Evolutionary conservation across 2,329 filamentous ascomycete genomes (phyloP).

Genomic region (Xylaria sp.): DNA sequence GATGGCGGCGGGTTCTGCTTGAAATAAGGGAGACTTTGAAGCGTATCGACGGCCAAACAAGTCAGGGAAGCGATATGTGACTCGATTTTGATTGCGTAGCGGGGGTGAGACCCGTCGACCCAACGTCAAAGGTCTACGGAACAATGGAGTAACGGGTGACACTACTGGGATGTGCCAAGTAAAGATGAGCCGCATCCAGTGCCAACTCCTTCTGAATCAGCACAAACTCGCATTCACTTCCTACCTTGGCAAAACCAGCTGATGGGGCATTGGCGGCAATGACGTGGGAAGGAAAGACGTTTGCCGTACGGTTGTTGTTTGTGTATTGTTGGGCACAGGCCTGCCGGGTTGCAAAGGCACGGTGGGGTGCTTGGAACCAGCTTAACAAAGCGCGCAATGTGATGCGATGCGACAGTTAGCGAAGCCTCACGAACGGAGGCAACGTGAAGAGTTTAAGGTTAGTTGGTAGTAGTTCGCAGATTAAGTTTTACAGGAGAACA

Average conservation of each 20-base stretch:
- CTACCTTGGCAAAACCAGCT: not conserved
- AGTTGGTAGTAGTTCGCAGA: slow-evolving; percentile 2
- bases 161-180: slow-evolving; percentile 30
- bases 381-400: not conserved
- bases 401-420: not conserved
- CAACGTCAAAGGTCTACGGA: slow-evolving; percentile 6
- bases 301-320: not conserved
- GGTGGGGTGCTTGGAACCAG: not conserved
- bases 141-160: slow-evolving; percentile 18
- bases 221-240: slow-evolving; percentile 16
- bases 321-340: no score
- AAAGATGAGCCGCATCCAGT: slow-evolving; percentile 31
- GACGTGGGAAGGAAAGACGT: not conserved
- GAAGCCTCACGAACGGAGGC: not conserved
- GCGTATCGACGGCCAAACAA: slow-evolving; percentile 7
- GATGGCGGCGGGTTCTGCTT: slow-evolving; percentile 18
- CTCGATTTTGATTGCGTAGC: not conserved
- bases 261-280: not conserved
- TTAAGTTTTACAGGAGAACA: slow-evolving; percentile 19
- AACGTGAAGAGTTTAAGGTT: not conserved
- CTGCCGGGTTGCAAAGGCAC: not conserved
- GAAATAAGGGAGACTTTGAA: not conserved
- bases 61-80: not conserved
- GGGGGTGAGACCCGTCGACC: slow-evolving; percentile 2
- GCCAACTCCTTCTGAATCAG: slow-evolving; percentile 18